Evolutionary conservation across 2,329 filamentous ascomycete species (phyloP), one percentile per base, ranked within the genome.

Genomic region (Pestalotiopsis sp.): DNA sequence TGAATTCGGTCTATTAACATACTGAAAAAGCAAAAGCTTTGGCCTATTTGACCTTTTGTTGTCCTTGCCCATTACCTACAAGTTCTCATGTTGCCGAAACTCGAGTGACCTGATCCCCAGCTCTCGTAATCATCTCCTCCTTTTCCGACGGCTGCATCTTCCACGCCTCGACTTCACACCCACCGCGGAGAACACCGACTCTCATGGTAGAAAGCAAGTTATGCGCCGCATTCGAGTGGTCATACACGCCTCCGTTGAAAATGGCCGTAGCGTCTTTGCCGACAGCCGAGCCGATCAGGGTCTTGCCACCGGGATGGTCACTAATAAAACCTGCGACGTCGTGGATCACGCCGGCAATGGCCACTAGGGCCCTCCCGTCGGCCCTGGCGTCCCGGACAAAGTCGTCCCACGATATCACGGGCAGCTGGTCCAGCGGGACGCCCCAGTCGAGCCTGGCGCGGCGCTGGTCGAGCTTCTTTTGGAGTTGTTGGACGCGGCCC

Each of bases 261-360:
- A 90, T 88, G 74, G 88, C 87, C n/a, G 88, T 90, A 49, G 88
- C 88, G 69, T 91, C 88, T 79, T 90, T 90, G 77, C 88, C 88
- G 69, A 90, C 81, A 36, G 84, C 88, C 67, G 84, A 86, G 71
- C 80, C 84, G 79, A 91, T 90, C 87, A 90, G 88, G 66, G 87
- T 86, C 79, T 87, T 88, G 69, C 88, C 88, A 81, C 88, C 88
- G 2, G 88, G 88, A 79, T 91, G 88, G 73, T 89, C 87, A 75
- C 87, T 87, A 82, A 90, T 87, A 79, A 90, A 90, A 73, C 87
- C 82, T 66, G 84, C 83, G 25, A 90, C 85, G 73, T 91, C 88
- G 77, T 91, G 88, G 45, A 90, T 83, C 68, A 90, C n/a, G 17
- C 59, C 59, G 59, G 87, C 88, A 68, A 90, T 83, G 65, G 86